Conservation (phyloP, 306 rosid genomes). For the Trifolium fragiferum region DNA sequence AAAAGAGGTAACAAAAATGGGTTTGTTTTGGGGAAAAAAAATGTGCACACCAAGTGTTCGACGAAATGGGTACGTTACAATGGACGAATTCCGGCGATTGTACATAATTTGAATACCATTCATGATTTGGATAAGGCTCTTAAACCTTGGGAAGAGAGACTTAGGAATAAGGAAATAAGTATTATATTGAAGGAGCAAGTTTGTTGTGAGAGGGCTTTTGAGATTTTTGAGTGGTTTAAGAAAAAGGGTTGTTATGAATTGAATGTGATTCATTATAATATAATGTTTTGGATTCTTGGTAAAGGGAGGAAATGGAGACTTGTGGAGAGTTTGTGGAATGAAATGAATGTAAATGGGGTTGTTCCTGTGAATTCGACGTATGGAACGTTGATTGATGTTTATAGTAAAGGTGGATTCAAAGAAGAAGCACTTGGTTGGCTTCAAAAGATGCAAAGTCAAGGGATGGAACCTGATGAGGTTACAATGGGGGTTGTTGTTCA, state of each 20-base stretch:
- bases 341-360: conserved; percentile 68
- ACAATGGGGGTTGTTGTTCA: conserved; percentile 81
- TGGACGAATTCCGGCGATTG: conserved; percentile 67
- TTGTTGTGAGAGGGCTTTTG: conserved; percentile 68
- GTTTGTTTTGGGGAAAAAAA: conserved; percentile 20
- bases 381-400: conserved; percentile 85
- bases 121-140: conserved; percentile 71
- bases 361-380: conserved; percentile 75
- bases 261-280: conserved; percentile 83
- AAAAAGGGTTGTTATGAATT: conserved; percentile 62
- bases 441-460: conserved; percentile 62
- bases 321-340: conserved; percentile 67
- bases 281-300: conserved; percentile 67
- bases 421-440: conserved; percentile 80
- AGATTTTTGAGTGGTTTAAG: conserved; percentile 79
- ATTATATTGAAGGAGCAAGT: conserved; percentile 73
- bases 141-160: conserved; percentile 58
- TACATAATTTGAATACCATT: conserved; percentile 57
- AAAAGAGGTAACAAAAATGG: neutral
- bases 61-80: conserved; percentile 60
- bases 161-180: conserved; percentile 69
- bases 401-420: conserved; percentile 69
- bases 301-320: conserved; percentile 63
- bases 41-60: conserved; percentile 70
- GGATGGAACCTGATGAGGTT: conserved; percentile 83